Conservation (phyloP, 1,284 basidiomycete genomes). For the Sanghuangporus weigelae region DNA sequence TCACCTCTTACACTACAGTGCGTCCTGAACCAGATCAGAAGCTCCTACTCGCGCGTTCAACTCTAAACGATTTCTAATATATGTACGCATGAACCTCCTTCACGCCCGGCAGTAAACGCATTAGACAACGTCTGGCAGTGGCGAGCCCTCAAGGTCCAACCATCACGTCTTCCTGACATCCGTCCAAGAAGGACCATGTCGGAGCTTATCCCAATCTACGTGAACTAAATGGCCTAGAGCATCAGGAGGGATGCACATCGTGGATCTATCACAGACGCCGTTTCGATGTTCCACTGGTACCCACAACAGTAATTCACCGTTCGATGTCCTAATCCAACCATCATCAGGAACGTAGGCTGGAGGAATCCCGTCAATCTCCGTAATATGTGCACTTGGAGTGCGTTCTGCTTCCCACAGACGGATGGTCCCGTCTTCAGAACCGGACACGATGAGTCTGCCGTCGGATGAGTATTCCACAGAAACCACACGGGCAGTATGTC, state of each 20-base stretch:
- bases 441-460: slow-evolving; percentile 9
- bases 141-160: no score
- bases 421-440: slow-evolving; percentile 1
- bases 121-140: no score
- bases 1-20: no score
- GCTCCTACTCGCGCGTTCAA: no score
- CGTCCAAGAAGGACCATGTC: background rate
- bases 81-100: no score
- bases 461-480: slow-evolving; percentile 14
- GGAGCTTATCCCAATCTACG: background rate
- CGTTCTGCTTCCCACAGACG: slow-evolving; percentile 2
- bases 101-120: no score
- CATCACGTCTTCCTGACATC: background rate
- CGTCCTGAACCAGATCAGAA: no score
- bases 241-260: slow-evolving; percentile 1
- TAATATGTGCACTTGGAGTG: background rate
- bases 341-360: background rate
- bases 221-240: background rate
- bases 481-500: slow-evolving; percentile 14
- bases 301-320: slow-evolving; percentile 7
- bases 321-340: slow-evolving; percentile 1
- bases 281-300: slow-evolving; percentile 5
- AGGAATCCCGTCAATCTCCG: background rate
- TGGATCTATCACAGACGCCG: slow-evolving; percentile 1
- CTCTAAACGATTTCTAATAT: no score